phyloP scores from a whole-genome alignment of 1,284 basidiomycete genomes.

The Ceratobasidium sp. region DNA sequence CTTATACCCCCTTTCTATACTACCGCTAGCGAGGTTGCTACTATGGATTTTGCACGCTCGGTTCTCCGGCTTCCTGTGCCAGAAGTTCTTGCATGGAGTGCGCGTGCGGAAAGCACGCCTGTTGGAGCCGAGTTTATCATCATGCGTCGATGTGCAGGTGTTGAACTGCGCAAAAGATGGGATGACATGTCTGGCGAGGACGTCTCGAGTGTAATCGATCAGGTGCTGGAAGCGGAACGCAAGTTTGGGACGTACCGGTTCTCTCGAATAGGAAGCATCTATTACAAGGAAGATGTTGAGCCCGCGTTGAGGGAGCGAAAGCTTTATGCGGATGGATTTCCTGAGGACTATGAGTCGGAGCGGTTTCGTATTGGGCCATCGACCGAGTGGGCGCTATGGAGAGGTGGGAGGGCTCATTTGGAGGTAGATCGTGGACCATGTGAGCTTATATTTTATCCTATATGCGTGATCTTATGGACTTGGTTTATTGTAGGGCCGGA shows the following conservation, averaged over 20 bases:
- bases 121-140: conserved; percentile 62
- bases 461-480: not conserved
- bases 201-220: conserved; percentile 45
- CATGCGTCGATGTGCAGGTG: conserved; percentile 59
- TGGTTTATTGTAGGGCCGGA: conserved; percentile 12
- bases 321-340: conserved; percentile 49
- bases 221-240: conserved; percentile 53
- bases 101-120: conserved; percentile 51
- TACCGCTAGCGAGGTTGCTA: conserved; percentile 63
- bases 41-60: conserved; percentile 58
- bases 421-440: conserved; percentile 55
- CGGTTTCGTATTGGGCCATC: conserved; percentile 55
- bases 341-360: conserved; percentile 46
- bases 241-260: conserved; percentile 53
- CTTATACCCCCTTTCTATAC: conserved; percentile 55
- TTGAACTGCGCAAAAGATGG: conserved; percentile 54
- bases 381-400: conserved; percentile 54
- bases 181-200: conserved; percentile 8
- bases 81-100: conserved; percentile 57
- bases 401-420: conserved; percentile 51
- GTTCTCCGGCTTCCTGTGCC: conserved; percentile 58
- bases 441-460: conserved; percentile 45
- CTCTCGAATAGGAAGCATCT: conserved; percentile 59
- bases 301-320: conserved; percentile 51
- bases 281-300: conserved; percentile 58